Evolutionary conservation across 208 protist species (phyloP).

Genomic region (Angomonas deanei): DNA sequence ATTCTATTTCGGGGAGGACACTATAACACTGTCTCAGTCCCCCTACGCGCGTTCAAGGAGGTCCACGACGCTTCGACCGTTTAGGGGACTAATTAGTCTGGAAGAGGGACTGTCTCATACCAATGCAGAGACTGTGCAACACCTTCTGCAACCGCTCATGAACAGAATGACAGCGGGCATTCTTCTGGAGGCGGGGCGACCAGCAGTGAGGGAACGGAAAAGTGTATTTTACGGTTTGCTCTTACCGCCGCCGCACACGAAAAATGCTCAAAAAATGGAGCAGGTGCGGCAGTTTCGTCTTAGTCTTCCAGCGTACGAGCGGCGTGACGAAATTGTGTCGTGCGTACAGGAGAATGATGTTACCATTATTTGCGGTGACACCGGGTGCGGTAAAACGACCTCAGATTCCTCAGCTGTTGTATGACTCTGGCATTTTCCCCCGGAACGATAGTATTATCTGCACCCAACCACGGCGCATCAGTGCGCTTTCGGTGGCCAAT

Average conservation of each 20-base stretch:
- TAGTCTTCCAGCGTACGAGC: conserved; percentile 48
- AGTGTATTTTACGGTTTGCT: no score
- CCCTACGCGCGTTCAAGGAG: no score
- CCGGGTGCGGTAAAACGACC: conserved; percentile 98
- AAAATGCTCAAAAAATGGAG: conserved; percentile 7
- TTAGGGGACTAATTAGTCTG: no score
- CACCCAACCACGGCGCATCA: conserved; percentile 89
- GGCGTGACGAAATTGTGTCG: conserved; percentile 46
- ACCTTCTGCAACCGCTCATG: no score
- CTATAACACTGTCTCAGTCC: no score
- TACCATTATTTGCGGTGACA: conserved; percentile 93
- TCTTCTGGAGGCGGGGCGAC: no score
- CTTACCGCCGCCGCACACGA: conserved; percentile 15
- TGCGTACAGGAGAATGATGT: conserved; percentile 56
- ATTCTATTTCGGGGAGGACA: no score
- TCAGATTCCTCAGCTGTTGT: conserved; percentile 87
- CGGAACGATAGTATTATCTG: conserved; percentile 63
- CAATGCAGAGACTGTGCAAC: no score
- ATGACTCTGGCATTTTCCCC: conserved; percentile 58
- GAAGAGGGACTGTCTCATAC: no score
- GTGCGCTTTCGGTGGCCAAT: conserved; percentile 85
- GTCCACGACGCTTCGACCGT: no score
- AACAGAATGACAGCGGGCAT: no score
- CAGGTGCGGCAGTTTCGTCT: conserved; percentile 51
- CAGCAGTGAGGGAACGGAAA: no score